A percentile compares a stretch with the other conserved stretches of the same genome.
phyloP scores from a whole-genome alignment of 2,329 filamentous ascomycete genomes.

The Cladorrhinum sp. region DNA sequence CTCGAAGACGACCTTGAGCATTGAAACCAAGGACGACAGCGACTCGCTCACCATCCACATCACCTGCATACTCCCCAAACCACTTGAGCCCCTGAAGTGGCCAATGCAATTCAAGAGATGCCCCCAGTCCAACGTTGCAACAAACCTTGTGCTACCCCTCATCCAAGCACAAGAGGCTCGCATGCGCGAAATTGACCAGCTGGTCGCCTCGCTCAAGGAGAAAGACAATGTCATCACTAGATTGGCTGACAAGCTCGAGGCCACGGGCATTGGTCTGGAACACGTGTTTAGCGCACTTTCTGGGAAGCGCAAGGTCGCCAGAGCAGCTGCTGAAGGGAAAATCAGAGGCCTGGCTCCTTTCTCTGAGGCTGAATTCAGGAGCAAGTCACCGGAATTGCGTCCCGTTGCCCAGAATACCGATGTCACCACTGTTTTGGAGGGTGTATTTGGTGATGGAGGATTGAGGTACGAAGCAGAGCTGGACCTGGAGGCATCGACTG shows the following conservation, averaged over 20 bases:
- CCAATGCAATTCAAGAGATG: slow-evolving; percentile 53
- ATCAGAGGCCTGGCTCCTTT: slow-evolving; percentile 54
- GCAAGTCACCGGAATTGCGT: slow-evolving; percentile 17
- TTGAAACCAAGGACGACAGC: slow-evolving; percentile 39
- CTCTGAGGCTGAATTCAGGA: slow-evolving; percentile 39
- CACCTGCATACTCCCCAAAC: slow-evolving; percentile 58
- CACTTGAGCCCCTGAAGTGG: slow-evolving; percentile 64
- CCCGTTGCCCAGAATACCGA: slow-evolving; percentile 31
- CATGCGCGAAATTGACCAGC: slow-evolving; percentile 40
- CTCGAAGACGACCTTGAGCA: slow-evolving; percentile 42
- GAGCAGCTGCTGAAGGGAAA: slow-evolving; percentile 44
- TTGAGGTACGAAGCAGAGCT: slow-evolving; percentile 32
- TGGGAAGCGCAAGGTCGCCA: slow-evolving; percentile 45
- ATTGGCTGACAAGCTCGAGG: slow-evolving; percentile 53
- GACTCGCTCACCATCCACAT: slow-evolving; percentile 52
- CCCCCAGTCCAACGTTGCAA: slow-evolving; percentile 41
- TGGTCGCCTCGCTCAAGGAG: slow-evolving; percentile 43
- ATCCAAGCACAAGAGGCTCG: slow-evolving; percentile 45
- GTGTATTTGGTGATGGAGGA: slow-evolving; percentile 39
- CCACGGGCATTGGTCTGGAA: slow-evolving; percentile 49
- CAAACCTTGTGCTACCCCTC: slow-evolving; percentile 51
- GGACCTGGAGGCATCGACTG: slow-evolving; percentile 33
- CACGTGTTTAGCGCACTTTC: slow-evolving; percentile 51
- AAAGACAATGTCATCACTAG: slow-evolving; percentile 52
- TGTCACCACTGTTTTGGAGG: slow-evolving; percentile 37